These are phyloP conservation scores for Hypoxylon subgilvum DNA, from an alignment of 495 filamentous ascomycete genomes.

Conservation along the genomic window DNA sequence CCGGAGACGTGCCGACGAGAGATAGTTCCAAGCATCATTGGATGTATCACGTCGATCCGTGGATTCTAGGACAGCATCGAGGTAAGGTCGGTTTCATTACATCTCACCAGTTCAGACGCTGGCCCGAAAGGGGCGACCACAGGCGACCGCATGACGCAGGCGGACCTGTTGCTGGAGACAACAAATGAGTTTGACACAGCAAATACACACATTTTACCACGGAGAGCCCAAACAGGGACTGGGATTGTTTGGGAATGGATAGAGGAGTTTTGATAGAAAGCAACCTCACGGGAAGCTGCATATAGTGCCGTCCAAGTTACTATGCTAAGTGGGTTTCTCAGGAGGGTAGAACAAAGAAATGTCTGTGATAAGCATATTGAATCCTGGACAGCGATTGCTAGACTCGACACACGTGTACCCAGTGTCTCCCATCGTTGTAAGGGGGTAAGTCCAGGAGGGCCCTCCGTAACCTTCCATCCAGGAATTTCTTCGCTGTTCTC, in stretches of 20 bases:
- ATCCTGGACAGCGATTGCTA: slow-evolving; percentile 47
- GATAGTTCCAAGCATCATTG: slow-evolving; percentile 28
- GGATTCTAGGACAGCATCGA: slow-evolving; percentile 46
- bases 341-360: slow-evolving; percentile 54
- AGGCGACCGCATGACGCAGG: slow-evolving; percentile 54
- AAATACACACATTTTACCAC: slow-evolving; percentile 51
- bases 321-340: slow-evolving; percentile 43
- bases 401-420: slow-evolving; percentile 60
- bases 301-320: slow-evolving; percentile 52
- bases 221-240: slow-evolving; percentile 50
- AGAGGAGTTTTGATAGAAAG: slow-evolving; percentile 52
- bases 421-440: slow-evolving; percentile 33
- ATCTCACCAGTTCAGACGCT: slow-evolving; percentile 43
- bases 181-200: slow-evolving; percentile 58
- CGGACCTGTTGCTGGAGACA: slow-evolving; percentile 47
- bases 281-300: slow-evolving; percentile 57
- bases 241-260: slow-evolving; percentile 51
- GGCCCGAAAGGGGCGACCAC: slow-evolving; percentile 49
- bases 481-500: slow-evolving; percentile 35
- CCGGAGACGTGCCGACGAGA: slow-evolving; percentile 38
- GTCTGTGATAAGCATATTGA: slow-evolving; percentile 43
- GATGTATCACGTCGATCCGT: slow-evolving; percentile 40
- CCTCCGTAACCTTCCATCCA: slow-evolving; percentile 32
- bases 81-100: slow-evolving; percentile 51
- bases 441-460: slow-evolving; percentile 25